Evolutionary conservation across 1,284 basidiomycete genomes (phyloP), one percentile per base, ranked within the genome.

Genomic region (Trichosporon faecale): DNA sequence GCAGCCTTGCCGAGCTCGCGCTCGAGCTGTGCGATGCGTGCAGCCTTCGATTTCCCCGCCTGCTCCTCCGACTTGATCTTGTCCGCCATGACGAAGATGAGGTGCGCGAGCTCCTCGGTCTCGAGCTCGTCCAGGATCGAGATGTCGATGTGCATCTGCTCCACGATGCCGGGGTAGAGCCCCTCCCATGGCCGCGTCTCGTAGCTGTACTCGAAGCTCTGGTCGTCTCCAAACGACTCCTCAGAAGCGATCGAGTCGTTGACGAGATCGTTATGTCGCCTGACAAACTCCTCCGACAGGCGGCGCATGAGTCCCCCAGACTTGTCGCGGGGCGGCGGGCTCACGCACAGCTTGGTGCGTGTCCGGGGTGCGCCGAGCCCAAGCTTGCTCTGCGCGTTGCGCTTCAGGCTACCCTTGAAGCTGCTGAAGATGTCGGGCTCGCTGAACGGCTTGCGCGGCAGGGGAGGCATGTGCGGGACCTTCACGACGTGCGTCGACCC

Each of bases 21-120:
- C 57, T 61, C 57, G 4, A 61, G 57, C 31, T 61, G 57, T 18
- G 8, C 27, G 16, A 61, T 61, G 31, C 29, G 29, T 4, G 57
- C 57, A 1, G 29, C 29, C 18, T 61, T 61, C 11, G 57, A 61
- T 29, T 61, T 61, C 11, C 29, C 57, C n/a, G 57, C 57, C 31
- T 61, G 57, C 29, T 61, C 57, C 27, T 61, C 57, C 2, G 57
- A 21, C 27, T 61, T 61, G 57, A 61, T 61, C 29, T 33, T 61
- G 57, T 61, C 57, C 57, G 57, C 57, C 57, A 61, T 61, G 18
- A 61, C 57, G 29, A 61, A 61, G 27, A 61, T 61, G 18, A 61
- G 27, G 29, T 61, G 57, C 16, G 57, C 57, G 29, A 61, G 57
- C 16, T 61, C 57, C 0, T 8, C 29, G 16, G 8, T 31, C 29